Evolutionary conservation across 257 asterid species (phyloP).

Genomic region (Pogostemon cablin): DNA sequence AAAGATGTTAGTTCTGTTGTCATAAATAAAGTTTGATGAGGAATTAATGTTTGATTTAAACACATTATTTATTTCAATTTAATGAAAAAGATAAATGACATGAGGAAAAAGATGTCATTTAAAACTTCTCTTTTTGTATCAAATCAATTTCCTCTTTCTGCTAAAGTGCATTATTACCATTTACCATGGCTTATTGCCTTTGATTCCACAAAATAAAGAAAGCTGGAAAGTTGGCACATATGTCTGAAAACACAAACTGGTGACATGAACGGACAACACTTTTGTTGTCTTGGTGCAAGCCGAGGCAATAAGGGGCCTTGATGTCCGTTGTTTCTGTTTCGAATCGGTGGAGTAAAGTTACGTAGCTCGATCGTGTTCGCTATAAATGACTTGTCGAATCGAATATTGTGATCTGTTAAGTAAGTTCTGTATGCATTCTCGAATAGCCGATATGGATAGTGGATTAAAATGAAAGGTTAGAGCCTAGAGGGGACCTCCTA

Average conservation of each 20-base stretch:
- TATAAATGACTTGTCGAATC: not conserved
- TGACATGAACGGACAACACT: conserved; percentile 28
- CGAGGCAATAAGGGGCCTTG: not conserved
- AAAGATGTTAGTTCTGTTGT: conserved; percentile 9
- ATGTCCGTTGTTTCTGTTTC: not conserved
- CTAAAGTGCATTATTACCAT: conserved; percentile 7
- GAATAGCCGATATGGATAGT: not conserved
- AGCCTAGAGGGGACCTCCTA: conserved; percentile 23
- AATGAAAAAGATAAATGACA: not conserved
- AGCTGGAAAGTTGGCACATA: conserved; percentile 21
- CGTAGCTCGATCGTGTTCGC: not conserved
- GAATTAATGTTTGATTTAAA: conserved; percentile 12
- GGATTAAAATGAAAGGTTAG: not conserved
- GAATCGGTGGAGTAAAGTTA: not conserved
- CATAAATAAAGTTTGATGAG: not conserved
- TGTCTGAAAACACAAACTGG: not conserved
- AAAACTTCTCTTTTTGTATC: not conserved
- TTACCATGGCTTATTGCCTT: conserved; percentile 11
- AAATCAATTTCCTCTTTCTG: conserved; percentile 5
- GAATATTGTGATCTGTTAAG: too few relatives aligned
- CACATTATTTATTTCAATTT: conserved; percentile 9
- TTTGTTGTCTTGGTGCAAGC: conserved; percentile 30
- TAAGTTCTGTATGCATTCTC: not conserved
- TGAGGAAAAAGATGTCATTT: not conserved
- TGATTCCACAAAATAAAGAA: not conserved